These are phyloP conservation scores for Caloboletus firmus DNA, from an alignment of 1,284 basidiomycete species.

Conservation along the genomic window DNA sequence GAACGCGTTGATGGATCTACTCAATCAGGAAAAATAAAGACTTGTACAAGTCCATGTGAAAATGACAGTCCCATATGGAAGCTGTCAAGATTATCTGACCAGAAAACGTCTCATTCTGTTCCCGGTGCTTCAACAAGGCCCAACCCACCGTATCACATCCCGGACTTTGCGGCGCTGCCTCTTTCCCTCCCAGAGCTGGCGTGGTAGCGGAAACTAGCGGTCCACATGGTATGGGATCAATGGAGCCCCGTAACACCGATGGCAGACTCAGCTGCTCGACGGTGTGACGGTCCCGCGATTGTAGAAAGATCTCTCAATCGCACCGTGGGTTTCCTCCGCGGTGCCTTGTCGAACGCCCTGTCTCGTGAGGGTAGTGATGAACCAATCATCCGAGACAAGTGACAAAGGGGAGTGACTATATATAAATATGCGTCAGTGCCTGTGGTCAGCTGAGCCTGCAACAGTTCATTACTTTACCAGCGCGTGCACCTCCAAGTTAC, in stretches of 20 bases:
- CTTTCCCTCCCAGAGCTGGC: not conserved
- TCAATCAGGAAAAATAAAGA: constrained; percentile 21
- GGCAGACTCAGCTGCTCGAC: not conserved
- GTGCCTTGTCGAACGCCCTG: not conserved
- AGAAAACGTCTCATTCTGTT: constrained; percentile 14
- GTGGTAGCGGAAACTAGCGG: constrained; percentile 21
- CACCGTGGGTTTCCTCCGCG: not conserved
- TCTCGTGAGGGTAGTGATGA: not conserved
- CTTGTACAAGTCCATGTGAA: constrained; percentile 6
- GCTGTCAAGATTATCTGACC: constrained; percentile 10
- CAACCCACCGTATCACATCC: constrained; percentile 21
- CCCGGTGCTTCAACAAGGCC: constrained; percentile 6
- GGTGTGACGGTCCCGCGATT: constrained; percentile 19
- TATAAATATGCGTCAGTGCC: too few relatives aligned
- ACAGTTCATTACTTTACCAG: not conserved
- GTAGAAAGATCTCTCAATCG: not conserved
- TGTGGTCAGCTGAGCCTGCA: not conserved
- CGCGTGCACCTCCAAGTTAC: constrained; percentile 8
- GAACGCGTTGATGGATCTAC: constrained; percentile 1
- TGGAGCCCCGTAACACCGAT: constrained; percentile 8
- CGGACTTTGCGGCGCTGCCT: constrained; percentile 29
- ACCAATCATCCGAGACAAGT: constrained; percentile 4
- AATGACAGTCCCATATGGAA: constrained; percentile 9
- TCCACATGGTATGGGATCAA: constrained; percentile 22
- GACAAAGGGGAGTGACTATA: not conserved